Evolutionary conservation across 2,329 filamentous ascomycete genomes (phyloP).

Genomic region (Dissoconium aciculare): DNA sequence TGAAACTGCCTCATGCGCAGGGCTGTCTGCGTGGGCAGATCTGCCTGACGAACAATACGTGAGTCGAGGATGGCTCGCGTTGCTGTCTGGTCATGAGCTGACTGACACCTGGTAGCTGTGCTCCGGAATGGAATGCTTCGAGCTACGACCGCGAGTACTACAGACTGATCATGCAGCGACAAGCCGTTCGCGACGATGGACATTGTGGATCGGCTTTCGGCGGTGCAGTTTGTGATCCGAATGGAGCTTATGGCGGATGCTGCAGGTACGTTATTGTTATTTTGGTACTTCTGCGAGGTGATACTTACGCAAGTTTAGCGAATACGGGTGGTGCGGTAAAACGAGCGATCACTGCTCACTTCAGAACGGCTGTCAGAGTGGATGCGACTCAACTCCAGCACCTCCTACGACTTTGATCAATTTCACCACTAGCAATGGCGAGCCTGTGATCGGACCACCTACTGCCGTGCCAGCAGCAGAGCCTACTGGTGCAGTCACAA

Average conservation of each 20-base stretch:
- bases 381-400: slow-evolving; percentile 21
- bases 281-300: too few species aligned
- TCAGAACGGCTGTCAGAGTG: slow-evolving; percentile 26
- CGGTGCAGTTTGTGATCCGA: slow-evolving; percentile 26
- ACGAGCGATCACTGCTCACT: slow-evolving; percentile 21
- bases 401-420: slow-evolving; percentile 10
- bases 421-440: slow-evolving; percentile 9
- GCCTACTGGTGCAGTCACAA: slow-evolving; percentile 27
- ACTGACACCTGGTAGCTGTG: background rate
- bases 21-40: slow-evolving; percentile 27
- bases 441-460: slow-evolving; percentile 17
- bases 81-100: too few species aligned
- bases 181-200: slow-evolving; percentile 21
- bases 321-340: slow-evolving; percentile 21
- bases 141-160: too few species aligned
- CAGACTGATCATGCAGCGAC: slow-evolving; percentile 1
- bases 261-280: slow-evolving; percentile 20
- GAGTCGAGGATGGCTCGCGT: too few species aligned
- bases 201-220: slow-evolving; percentile 29
- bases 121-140: too few species aligned
- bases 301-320: too few species aligned
- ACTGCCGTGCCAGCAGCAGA: slow-evolving; percentile 14
- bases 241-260: slow-evolving; percentile 27
- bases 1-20: slow-evolving; percentile 10
- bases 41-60: slow-evolving; percentile 25